Percentiles rank a stretch among this genome's conserved stretches.
These are phyloP conservation scores for Termitomyces sp. DNA, from an alignment of 768 basidiomycete species.

Conservation along the genomic window DNA sequence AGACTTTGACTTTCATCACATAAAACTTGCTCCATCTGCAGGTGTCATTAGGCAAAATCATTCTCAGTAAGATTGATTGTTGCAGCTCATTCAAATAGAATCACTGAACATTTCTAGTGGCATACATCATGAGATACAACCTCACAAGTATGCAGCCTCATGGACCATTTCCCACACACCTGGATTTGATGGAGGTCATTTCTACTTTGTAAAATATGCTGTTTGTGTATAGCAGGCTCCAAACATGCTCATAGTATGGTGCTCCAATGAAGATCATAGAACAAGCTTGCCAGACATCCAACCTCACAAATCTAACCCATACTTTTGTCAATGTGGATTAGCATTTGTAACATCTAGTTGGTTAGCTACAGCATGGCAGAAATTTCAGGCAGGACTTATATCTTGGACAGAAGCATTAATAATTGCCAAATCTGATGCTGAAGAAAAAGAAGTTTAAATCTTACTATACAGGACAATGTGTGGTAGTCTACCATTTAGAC, in stretches of 20 bases:
- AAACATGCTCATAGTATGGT: not conserved
- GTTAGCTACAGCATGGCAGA: constrained; percentile 7
- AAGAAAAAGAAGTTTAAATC: not conserved
- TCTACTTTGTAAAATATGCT: no score
- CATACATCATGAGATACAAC: constrained; percentile 13
- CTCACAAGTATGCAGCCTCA: constrained; percentile 11
- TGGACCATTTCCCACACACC: not conserved
- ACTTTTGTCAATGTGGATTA: not conserved
- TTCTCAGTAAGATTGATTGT: constrained; percentile 6
- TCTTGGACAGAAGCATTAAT: no score
- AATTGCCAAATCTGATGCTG: no score
- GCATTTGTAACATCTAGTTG: constrained; percentile 7
- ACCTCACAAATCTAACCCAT: not conserved
- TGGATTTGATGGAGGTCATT: no score
- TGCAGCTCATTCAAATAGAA: not conserved
- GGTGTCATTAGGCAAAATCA: constrained; percentile 15
- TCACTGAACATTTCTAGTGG: not conserved
- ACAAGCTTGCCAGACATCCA: not conserved
- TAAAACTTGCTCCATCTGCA: constrained; percentile 11
- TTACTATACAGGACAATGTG: not conserved
- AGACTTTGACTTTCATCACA: constrained; percentile 8
- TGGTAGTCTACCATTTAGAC: no score
- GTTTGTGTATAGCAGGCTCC: not conserved
- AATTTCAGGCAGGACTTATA: not conserved
- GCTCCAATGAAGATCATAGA: not conserved